Base-by-base conservation (phyloP, 352 stramenopile genomes). In the Phytophthora cactorum region DNA sequence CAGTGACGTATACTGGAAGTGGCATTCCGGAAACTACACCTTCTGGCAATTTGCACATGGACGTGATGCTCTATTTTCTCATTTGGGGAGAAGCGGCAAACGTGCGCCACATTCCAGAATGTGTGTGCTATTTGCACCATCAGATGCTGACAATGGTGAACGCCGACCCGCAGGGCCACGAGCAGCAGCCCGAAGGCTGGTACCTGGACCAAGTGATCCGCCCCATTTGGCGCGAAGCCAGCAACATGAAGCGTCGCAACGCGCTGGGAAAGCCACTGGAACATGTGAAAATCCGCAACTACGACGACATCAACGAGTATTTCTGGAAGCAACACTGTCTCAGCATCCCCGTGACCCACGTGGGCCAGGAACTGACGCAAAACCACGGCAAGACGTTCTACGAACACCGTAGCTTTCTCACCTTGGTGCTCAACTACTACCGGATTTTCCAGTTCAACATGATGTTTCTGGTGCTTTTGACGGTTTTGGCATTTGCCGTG, bases 61-160 rank as follows among this genome's bases (percentile, higher is more conserved):
- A 99, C 80, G 72, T 99, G 5, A 96, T 99, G 57, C 73, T 99
- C 5, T 98, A 97, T 64, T 98, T 99, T 51, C 96, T 97, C 45
- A 91, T 99, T 52, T 99, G 97, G 97, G 96, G 97, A 9, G 97
- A 99, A 82, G 89, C 88, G 0, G 94, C 82, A n/a, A 99, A 99
- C 72, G 74, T 99, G 27, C 84, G 96, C 22, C 96, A 99, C 76
- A 98, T 99, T 90, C 94, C 97, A 1, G 97, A 99, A 68, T 98
- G 95, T 75, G 53, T 98, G 36, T 99, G 96, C 84, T 99, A 98
- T 71, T 72, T 99, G n/a, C 99, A 98, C 72, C 96, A 99, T 66
- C 81, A 90, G 54, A 84, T 91, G 77, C 65, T 91, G 46, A 68
- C 53, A 3, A 59, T 79, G 52, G 59, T 88, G 17, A 89, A 91